phyloP scores from a whole-genome alignment of 208 protist species.

The Willaertia magna region DNA sequence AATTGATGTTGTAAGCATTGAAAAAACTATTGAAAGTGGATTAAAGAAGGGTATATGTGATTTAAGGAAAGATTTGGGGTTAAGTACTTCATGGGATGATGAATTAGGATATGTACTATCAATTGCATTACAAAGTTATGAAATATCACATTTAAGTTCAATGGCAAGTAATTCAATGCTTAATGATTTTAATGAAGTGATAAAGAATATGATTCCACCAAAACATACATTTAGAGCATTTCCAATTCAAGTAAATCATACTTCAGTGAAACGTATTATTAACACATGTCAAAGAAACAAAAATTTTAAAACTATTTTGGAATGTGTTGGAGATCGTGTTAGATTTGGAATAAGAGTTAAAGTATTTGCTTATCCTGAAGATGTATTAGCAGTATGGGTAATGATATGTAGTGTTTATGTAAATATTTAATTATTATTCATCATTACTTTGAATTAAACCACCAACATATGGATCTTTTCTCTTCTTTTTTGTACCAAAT shows the following conservation, averaged over 20 bases:
- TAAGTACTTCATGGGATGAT: slow-evolving; percentile 55
- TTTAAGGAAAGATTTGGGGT: slow-evolving; percentile 56
- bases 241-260: slow-evolving; percentile 65
- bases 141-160: slow-evolving; percentile 37
- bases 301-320: slow-evolving; percentile 61
- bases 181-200: slow-evolving; percentile 58
- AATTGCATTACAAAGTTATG: slow-evolving; percentile 61
- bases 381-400: slow-evolving; percentile 64
- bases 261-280: slow-evolving; percentile 48
- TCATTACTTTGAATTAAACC: neutral
- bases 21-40: slow-evolving; percentile 42
- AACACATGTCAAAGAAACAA: slow-evolving; percentile 37
- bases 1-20: slow-evolving; percentile 28
- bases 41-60: slow-evolving; percentile 37
- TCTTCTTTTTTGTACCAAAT: neutral
- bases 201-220: slow-evolving; percentile 58
- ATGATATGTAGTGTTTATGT: slow-evolving; percentile 37
- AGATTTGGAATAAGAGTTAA: slow-evolving; percentile 55
- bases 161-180: slow-evolving; percentile 20
- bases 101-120: slow-evolving; percentile 53
- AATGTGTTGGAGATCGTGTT: slow-evolving; percentile 51
- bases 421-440: neutral
- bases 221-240: slow-evolving; percentile 73
- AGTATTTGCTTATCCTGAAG: slow-evolving; percentile 62
- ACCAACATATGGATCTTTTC: neutral